Evolutionary conservation across 108 stramenopile genomes (phyloP).

Genomic region (Conticribra guillardii): DNA sequence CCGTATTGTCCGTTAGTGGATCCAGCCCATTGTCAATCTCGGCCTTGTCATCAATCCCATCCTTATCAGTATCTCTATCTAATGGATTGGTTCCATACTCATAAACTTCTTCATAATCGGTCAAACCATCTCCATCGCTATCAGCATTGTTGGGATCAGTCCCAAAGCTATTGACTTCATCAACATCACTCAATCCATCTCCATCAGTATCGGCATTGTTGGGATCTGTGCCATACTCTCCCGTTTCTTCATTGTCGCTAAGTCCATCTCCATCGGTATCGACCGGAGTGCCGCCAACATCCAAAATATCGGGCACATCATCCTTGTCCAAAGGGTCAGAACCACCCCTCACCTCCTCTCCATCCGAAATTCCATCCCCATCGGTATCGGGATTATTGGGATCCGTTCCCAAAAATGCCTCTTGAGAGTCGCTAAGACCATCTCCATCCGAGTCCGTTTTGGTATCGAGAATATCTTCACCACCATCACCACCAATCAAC

Average conservation of each 20-base stretch:
- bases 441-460: conserved; percentile 21
- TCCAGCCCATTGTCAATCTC: not conserved
- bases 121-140: not conserved
- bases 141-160: conserved; percentile 5
- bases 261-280: conserved; percentile 15
- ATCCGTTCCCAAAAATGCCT: conserved; percentile 18
- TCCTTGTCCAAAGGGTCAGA: conserved; percentile 12
- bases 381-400: conserved; percentile 16
- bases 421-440: conserved; percentile 17
- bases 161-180: conserved; percentile 3
- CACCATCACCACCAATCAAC: no score
- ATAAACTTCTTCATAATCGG: not conserved
- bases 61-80: not conserved
- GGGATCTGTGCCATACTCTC: not conserved
- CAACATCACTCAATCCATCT: conserved; percentile 13
- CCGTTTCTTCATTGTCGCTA: not conserved
- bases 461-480: no score
- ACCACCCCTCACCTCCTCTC: conserved; percentile 16
- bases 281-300: not conserved
- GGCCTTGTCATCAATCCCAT: not conserved
- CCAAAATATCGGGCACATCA: conserved; percentile 6
- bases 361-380: conserved; percentile 22
- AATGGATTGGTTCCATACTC: not conserved
- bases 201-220: conserved; percentile 7
- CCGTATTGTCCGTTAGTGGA: not conserved